These are phyloP conservation scores for Echinosophora koreensis DNA, from an alignment of 306 rosid species.

Conservation along the genomic window DNA sequence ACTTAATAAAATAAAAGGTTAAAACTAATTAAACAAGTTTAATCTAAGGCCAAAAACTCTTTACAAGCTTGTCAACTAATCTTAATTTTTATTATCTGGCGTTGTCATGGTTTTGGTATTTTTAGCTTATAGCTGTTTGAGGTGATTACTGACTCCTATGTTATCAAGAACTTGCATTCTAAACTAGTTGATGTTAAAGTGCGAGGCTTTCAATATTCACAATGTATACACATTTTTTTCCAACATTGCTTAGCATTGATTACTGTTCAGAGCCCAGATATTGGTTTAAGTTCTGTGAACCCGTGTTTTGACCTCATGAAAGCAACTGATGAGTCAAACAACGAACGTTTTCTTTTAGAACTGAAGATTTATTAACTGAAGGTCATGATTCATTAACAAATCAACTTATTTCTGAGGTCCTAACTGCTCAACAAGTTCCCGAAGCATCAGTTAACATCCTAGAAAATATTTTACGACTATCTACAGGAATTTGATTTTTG, in stretches of 20 bases:
- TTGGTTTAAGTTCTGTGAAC: constrained; percentile 28
- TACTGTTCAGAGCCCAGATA: background rate
- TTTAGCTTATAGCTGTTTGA: constrained; percentile 28
- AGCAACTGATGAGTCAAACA: constrained; percentile 22
- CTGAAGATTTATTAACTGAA: constrained; percentile 1
- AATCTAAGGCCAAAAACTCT: too few species aligned
- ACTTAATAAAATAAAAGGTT: too few species aligned
- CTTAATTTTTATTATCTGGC: background rate
- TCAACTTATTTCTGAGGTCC: background rate
- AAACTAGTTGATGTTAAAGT: constrained; percentile 5
- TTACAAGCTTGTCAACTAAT: too few species aligned
- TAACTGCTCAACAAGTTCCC: background rate
- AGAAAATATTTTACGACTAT: constrained; percentile 22
- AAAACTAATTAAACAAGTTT: too few species aligned
- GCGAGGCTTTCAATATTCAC: constrained; percentile 5
- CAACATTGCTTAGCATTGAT: background rate
- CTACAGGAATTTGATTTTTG: background rate
- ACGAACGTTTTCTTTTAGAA: background rate
- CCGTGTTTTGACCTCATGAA: constrained; percentile 6
- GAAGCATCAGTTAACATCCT: constrained; percentile 24
- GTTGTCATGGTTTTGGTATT: constrained; percentile 30
- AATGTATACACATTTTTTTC: background rate
- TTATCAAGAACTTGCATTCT: constrained; percentile 17
- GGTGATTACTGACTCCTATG: constrained; percentile 34
- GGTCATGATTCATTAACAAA: constrained; percentile 17